Base-by-base conservation (phyloP, 345 rosid genomes). In the Gossypium ekmanianum region DNA sequence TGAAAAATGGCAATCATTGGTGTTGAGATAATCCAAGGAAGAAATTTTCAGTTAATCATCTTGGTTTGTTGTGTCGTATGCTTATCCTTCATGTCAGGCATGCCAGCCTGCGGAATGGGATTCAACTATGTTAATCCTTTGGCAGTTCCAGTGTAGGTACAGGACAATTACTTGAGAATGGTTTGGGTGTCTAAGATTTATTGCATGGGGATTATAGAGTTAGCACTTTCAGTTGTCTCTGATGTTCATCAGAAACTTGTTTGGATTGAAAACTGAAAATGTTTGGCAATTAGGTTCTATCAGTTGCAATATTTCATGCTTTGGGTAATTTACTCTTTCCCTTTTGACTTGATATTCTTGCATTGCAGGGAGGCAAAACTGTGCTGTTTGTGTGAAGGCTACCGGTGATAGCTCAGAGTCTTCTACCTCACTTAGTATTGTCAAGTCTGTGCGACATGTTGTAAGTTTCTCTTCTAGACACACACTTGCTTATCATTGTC, bases 361-460 rank as follows among this genome's bases (percentile, higher is more conserved):
- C 64, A 54, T 69, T 74, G 79, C 78, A 94, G 95, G 79, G 41
- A 85, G 76, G 69, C 81, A 68, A 79, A 83, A 67, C 71, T 69
- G 78, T 18, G 50, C 75, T 77, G 44, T 88, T 70, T 67, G 34
- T 70, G 84, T 86, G 74, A 92, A 83, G 79, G 96, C 98, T 62
- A 77, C 75, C 7, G 87, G 89, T 8, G 83, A 91, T 73, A 86
- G 82, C 78, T 84, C 91, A 0, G 91, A 88, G 50, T 79, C 97
- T 79, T 88, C 97, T 43, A 79, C 84, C 71, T 88, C 94, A 68
- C 88, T 94, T 22, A 74, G 77, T 77, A 34, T 89, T 77, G 77
- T 90, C 51, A 79, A 84, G 78, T 84, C 97, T 27, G 84, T 91
- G 61, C 91, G 87, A 80, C 85, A 78, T 83, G 79, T 85, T 79